Base-by-base conservation (phyloP, 208 protist genomes). In the Crithidia fasciculata region DNA sequence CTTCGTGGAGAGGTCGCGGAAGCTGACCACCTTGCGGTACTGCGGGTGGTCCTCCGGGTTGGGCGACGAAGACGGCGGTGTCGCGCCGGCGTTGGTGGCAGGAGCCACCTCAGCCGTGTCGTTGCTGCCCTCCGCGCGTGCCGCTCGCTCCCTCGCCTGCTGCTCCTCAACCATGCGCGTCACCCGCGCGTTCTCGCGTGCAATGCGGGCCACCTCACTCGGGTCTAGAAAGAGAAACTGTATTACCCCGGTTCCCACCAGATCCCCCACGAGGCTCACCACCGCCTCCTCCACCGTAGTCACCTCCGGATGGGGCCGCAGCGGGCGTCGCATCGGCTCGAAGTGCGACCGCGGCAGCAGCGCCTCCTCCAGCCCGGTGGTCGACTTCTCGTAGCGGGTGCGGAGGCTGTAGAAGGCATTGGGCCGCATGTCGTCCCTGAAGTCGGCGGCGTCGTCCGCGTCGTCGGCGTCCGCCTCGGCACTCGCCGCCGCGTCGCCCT, bases 341-440 rank as follows among this genome's bases (percentile, higher is more conserved):
- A 78, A 78, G 57, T 72, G 72, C 49, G 57, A 44, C 41, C 65
- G 64, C n/a, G 72, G 72, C 18, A 13, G 64, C 28, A 78, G 18
- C 58, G 71, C 72, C 9, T 69, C 57, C 36, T 78, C 72, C 37
- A 78, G 57, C 28, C 65, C 72, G 50, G 28, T 8, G 10, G 49
- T 57, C 8, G 36, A 40, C 41, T 43, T 59, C 4, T 65, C 18
- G 57, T 78, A 72, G 45, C 67, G 56, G 18, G 56, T 43, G 47
- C 69, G 39, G 28, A 78, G 57, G 28, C 72, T 78, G 50, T 78
- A 78, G 58, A 78, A 72, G 43, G 39, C 40, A 16, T 53, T 70
- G 40, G 53, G 19, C 10, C 53, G 39, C 0, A 41, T 52, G 65
- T 60, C 53, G 53, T 60, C 64, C 2, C 47, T n/a, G 64, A 8